Evolutionary conservation across 2,329 filamentous ascomycete species (phyloP), one percentile per base, ranked within the genome.

Genomic region (Immersiporthe knoxdaviesiana): DNA sequence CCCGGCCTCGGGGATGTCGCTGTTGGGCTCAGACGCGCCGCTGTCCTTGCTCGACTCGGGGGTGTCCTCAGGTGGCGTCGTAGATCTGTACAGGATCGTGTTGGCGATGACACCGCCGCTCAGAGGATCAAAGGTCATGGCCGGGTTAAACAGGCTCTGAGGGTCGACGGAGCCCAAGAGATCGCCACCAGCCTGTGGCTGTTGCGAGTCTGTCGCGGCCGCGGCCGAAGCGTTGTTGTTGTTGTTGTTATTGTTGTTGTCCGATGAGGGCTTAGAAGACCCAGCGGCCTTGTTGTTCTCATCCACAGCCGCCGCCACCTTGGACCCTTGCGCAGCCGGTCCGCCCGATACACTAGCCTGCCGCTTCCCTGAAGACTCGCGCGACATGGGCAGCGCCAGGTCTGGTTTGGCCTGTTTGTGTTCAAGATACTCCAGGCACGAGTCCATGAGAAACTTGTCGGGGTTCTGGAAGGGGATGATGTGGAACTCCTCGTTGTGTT

Each of bases 21-120:
- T 90, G 71, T 85, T 89, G 12, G 87, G 85, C 73, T 90, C 88
- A 54, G 88, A 89, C 11, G 81, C 77, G 4, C 85, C 84, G 72
- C 84, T 85, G 68, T 90, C 87, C 76, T 89, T 88, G 77, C 82
- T 87, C 2, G 88, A 90, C 72, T 90, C 88, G 0, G 88, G 88
- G 10, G 88, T 90, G 74, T 90, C 87, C 64, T 71, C 69, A 70
- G 89, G 88, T 0, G 88, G 87, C 32, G 88, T 88, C 68, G 85
- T 79, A 1, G 85, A 83, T 27, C 84, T 83, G 73, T 87, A 88
- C 11, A 85, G 79, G 66, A 78, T 81, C 75, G 85, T 82, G 71
- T 90, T 85, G 16, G 82, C 81, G 67, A 88, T 84, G 2, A 85
- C 81, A 24, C 83, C 87, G 12, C 79, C 78, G 44, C 79, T 81